These are phyloP conservation scores for Metschnikowia lachancei DNA, from an alignment of 805 yeast genomes.

Conservation along the genomic window DNA sequence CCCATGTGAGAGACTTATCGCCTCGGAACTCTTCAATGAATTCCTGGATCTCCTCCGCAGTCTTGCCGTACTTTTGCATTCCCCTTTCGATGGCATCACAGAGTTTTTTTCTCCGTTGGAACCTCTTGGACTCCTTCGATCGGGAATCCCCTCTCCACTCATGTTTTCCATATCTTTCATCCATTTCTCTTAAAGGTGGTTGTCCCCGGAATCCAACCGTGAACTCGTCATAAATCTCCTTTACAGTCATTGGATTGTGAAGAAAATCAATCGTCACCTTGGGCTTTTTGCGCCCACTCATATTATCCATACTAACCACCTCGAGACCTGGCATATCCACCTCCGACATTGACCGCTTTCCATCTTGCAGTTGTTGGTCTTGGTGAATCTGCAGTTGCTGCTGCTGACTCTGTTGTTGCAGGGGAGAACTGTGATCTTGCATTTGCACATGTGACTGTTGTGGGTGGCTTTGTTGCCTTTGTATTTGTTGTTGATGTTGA, in stretches of 20 bases:
- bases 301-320: constrained; percentile 17
- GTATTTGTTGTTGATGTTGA: constrained; percentile 1
- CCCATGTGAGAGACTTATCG: constrained; percentile 45
- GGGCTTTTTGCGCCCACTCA: constrained; percentile 31
- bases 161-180: constrained; percentile 41
- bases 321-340: constrained; percentile 19
- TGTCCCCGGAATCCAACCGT: constrained; percentile 45
- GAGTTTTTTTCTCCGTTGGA: constrained; percentile 42
- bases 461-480: constrained; percentile 1
- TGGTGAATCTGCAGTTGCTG: constrained; percentile 4
- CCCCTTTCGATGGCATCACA: constrained; percentile 45
- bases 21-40: constrained; percentile 44
- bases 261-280: constrained; percentile 39
- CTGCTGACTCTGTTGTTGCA: constrained; percentile 1
- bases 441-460: constrained; percentile 5
- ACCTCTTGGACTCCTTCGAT: constrained; percentile 43
- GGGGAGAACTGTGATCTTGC: constrained; percentile 4
- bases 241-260: constrained; percentile 45
- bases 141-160: constrained; percentile 48
- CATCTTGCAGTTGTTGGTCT: constrained; percentile 4
- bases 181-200: constrained; percentile 42
- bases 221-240: constrained; percentile 45
- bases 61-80: constrained; percentile 37
- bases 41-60: constrained; percentile 39
- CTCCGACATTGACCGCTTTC: constrained; percentile 11